Conservation (phyloP, 2,329 filamentous ascomycete genomes). For the Pochonia chlamydosporia region DNA sequence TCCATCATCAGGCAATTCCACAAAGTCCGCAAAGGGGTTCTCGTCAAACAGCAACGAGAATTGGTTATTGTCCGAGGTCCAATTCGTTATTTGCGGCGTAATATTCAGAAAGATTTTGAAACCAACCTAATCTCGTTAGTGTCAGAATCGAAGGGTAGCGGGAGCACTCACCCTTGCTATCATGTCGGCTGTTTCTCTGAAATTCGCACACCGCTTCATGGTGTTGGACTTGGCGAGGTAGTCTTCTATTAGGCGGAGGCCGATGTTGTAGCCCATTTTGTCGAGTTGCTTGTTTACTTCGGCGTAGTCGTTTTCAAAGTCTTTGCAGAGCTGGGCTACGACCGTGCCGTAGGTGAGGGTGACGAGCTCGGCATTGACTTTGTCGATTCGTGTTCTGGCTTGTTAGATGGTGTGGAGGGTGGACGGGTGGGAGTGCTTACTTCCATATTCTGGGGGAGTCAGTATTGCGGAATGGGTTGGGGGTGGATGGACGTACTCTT, state of each 20-base stretch:
- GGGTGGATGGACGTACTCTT: constrained; percentile 44
- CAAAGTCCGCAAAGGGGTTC: constrained; percentile 94
- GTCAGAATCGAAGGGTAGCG: not conserved
- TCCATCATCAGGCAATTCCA: constrained; percentile 93
- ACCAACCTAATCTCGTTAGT: constrained; percentile 60
- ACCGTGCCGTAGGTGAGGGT: constrained; percentile 97
- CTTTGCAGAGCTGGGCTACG: constrained; percentile 91
- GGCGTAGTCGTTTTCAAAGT: constrained; percentile 88
- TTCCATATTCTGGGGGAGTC: constrained; percentile 75
- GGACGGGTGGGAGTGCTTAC: constrained; percentile 47
- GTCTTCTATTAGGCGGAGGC: constrained; percentile 90
- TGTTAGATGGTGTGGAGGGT: constrained; percentile 18
- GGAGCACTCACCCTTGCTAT: constrained; percentile 69
- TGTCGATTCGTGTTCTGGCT: constrained; percentile 83
- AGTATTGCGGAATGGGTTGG: constrained; percentile 10
- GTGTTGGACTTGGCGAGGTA: constrained; percentile 94
- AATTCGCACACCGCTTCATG: constrained; percentile 83
- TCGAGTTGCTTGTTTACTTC: constrained; percentile 98
- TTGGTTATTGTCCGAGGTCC: constrained; percentile 92
- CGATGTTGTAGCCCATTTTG: constrained; percentile 99
- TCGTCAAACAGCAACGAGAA: constrained; percentile 97
- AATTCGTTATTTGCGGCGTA: constrained; percentile 87
- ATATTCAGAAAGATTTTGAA: constrained; percentile 99
- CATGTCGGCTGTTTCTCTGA: constrained; percentile 94
- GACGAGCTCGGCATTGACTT: constrained; percentile 96